Base-by-base conservation (phyloP, 805 yeast genomes). In the Nakazawaea holstii region DNA sequence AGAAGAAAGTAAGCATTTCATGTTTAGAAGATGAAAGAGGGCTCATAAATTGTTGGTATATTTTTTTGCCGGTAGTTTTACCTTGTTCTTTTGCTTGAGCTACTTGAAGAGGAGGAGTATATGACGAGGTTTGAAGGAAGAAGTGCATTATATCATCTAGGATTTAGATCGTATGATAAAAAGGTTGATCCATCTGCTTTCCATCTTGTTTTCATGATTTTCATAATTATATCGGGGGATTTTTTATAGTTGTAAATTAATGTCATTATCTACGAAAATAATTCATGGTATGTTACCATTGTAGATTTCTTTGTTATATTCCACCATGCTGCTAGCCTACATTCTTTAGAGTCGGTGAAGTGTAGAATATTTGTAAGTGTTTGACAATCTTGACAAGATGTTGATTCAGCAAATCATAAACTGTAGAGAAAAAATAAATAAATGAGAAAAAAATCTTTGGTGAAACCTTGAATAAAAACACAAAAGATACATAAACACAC, bases 1-100 rank as follows among this genome's bases (percentile, higher is more conserved):
- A 90, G 98, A 86, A 88, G 89, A 79, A 94, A 92, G 89, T 92
- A 88, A 85, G 60, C 54, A 42, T 28, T 53, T 20, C 31, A 27
- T 5, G 7, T 11, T 11, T 13, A 5, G 14, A n/a, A 39, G 31
- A 20, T 13, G 13, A 14, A 26, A 26, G 41, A 20, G 20, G 13
- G 30, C 26, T 39, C 6, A 9, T 20, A 5, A 14, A n/a, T 8
- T 13, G 13, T 8, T 39, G 17, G 20, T 24, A 13, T 5, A 13
- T 5, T 9, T n/a, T 35, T 9, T n/a, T 35, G 20, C 20, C 4
- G 15, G 14, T n/a, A 10, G 13, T 37, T 10, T 20, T 10, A 29
- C 4, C 10, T 5, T 9, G 17, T 17, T 37, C 28, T 39, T 26
- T n/a, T 20, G 24, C 24, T 20, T 20, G 24, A 20, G 24, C 24